phyloP scores from a whole-genome alignment of 1,284 basidiomycete species.

The Ganoderma multipileum region DNA sequence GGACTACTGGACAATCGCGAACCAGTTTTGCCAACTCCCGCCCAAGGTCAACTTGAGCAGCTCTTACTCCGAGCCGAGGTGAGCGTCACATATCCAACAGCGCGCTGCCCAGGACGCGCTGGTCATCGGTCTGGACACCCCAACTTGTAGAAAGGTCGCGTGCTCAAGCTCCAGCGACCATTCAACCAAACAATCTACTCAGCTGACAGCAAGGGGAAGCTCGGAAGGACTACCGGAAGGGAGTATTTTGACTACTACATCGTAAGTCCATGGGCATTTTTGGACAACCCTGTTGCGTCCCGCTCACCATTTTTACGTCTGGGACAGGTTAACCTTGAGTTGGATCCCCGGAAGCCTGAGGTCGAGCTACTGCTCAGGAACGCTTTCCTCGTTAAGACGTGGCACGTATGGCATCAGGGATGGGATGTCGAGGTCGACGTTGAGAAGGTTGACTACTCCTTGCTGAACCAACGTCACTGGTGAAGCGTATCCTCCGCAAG shows the following conservation, averaged over 20 bases:
- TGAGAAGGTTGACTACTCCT: background rate
- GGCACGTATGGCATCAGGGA: background rate
- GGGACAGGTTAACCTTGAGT: background rate
- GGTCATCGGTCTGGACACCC: background rate
- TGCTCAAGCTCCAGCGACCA: background rate
- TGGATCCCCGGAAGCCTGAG: background rate
- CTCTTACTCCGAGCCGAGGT: background rate
- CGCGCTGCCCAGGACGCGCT: background rate
- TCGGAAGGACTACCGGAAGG: background rate
- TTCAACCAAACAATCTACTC: background rate
- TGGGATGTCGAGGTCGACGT: background rate
- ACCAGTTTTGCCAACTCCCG: background rate
- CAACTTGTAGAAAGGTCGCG: background rate
- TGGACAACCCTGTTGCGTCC: background rate
- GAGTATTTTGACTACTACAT: background rate
- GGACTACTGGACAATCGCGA: background rate
- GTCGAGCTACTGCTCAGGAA: background rate
- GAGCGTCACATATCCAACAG: background rate
- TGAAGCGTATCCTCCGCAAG: background rate
- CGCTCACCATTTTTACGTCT: background rate
- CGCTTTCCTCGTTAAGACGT: background rate
- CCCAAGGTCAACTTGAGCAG: background rate
- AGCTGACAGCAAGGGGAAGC: background rate
- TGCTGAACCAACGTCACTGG: background rate
- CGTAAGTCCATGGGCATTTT: background rate